phyloP scores from a whole-genome alignment of 2,329 filamentous ascomycete species.

The Pseudocercospora eumusae region DNA sequence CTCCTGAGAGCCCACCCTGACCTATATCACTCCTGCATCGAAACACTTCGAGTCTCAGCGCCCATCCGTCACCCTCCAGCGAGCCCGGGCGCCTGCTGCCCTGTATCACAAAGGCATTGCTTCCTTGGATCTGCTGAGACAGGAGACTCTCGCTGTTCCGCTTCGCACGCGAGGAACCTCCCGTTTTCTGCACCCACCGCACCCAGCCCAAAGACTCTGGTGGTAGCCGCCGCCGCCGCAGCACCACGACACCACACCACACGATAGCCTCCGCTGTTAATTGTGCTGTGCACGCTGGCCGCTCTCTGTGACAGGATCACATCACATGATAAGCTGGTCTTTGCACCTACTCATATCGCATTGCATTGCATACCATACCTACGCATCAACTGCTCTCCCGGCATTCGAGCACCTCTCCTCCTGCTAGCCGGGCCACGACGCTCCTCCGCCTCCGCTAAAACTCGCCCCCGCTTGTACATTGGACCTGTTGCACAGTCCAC shows the following conservation, averaged over 20 bases:
- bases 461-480: conserved; percentile 14
- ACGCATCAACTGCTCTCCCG: not conserved
- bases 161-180: conserved; percentile 7
- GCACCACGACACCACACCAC: not conserved
- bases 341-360: conserved; percentile 1
- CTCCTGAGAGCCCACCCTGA: conserved; percentile 15
- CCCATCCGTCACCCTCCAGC: conserved; percentile 10
- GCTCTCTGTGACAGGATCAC: conserved; percentile 8
- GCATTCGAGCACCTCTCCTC: not conserved
- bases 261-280: not conserved
- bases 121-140: conserved; percentile 17
- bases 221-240: not conserved
- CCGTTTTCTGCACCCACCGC: conserved; percentile 10
- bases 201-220: not conserved
- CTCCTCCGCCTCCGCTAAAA: conserved; percentile 7
- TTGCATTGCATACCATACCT: conserved; percentile 6
- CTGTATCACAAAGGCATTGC: conserved; percentile 16
- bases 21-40: conserved; percentile 14
- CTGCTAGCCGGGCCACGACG: conserved; percentile 12
- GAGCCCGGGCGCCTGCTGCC: conserved; percentile 12
- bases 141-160: conserved; percentile 17
- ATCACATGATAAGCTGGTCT: conserved; percentile 22
- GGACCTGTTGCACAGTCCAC: conserved; percentile 27
- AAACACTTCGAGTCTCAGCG: conserved; percentile 21
- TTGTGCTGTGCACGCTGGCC: conserved; percentile 8